These are phyloP conservation scores for Phytophthora nicotianae DNA, from an alignment of 352 stramenopile species.

Conservation along the genomic window DNA sequence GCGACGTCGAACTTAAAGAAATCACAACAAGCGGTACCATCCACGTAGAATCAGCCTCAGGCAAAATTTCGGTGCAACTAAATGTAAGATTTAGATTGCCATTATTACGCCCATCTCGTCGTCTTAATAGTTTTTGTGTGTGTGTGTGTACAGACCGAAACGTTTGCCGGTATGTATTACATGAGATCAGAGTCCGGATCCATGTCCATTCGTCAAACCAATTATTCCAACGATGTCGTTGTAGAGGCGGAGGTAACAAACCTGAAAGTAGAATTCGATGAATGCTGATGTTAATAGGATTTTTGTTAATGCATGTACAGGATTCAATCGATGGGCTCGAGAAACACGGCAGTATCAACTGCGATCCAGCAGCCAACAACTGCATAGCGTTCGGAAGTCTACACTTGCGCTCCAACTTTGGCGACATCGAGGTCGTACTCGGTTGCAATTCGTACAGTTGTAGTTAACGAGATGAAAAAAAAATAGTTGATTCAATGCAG, in stretches of 20 bases:
- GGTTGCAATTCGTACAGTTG: slow-evolving; percentile 75
- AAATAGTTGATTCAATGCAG: neutral
- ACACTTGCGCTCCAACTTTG: slow-evolving; percentile 63
- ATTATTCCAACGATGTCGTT: slow-evolving; percentile 60
- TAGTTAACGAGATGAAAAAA: slow-evolving; percentile 24
- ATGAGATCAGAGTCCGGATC: slow-evolving; percentile 64
- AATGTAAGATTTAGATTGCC: slow-evolving; percentile 20
- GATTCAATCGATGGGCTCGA: slow-evolving; percentile 36
- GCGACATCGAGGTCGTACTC: slow-evolving; percentile 70
- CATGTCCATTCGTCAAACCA: slow-evolving; percentile 60
- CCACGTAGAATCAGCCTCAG: slow-evolving; percentile 70
- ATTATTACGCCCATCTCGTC: neutral
- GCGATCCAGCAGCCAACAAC: slow-evolving; percentile 45
- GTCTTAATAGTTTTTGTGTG: neutral
- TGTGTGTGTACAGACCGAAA: slow-evolving; percentile 39
- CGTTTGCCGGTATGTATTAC: slow-evolving; percentile 72
- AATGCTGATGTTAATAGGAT: neutral
- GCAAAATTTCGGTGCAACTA: slow-evolving; percentile 64
- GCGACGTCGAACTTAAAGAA: slow-evolving; percentile 58
- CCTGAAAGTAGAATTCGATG: neutral
- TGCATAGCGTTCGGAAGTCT: slow-evolving; percentile 72
- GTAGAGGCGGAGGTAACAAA: slow-evolving; percentile 34
- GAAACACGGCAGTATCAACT: slow-evolving; percentile 74
- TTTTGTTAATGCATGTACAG: slow-evolving; percentile 2
- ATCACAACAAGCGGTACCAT: slow-evolving; percentile 58